Evolutionary conservation across 2,329 filamentous ascomycete species (phyloP).

Genomic region (Verticillium nubilum): DNA sequence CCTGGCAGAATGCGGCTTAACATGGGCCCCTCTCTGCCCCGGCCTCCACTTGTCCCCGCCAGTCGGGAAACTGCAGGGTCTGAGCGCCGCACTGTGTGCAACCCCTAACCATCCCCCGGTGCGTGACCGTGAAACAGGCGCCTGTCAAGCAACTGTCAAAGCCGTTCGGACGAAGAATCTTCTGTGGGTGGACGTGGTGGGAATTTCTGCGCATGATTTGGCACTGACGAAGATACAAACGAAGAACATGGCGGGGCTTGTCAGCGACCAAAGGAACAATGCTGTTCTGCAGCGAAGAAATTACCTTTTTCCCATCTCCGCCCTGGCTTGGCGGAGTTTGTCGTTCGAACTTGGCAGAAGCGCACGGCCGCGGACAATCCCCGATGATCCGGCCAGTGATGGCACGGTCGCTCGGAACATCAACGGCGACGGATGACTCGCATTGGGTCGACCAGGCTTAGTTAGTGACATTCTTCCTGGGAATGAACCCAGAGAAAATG

Average conservation of each 20-base stretch:
- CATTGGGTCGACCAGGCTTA: neutral
- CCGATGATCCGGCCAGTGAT: neutral
- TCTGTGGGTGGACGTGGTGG: neutral
- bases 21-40: neutral
- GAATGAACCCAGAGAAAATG: too few species aligned
- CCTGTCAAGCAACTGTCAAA: neutral
- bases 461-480: too few species aligned
- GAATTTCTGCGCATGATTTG: too few species aligned
- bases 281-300: too few species aligned
- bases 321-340: neutral
- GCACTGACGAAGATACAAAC: neutral
- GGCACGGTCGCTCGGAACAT: neutral
- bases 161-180: neutral
- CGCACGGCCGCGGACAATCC: neutral
- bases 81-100: neutral
- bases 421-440: neutral
- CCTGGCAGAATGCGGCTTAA: neutral
- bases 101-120: too few species aligned
- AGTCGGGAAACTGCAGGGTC: neutral
- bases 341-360: neutral
- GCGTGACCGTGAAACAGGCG: neutral
- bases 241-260: too few species aligned
- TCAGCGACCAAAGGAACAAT: too few species aligned
- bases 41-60: neutral
- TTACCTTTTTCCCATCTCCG: neutral